Conservation (phyloP, 1,284 basidiomycete species). For the Apiotrichum akiyoshidainum region DNA sequence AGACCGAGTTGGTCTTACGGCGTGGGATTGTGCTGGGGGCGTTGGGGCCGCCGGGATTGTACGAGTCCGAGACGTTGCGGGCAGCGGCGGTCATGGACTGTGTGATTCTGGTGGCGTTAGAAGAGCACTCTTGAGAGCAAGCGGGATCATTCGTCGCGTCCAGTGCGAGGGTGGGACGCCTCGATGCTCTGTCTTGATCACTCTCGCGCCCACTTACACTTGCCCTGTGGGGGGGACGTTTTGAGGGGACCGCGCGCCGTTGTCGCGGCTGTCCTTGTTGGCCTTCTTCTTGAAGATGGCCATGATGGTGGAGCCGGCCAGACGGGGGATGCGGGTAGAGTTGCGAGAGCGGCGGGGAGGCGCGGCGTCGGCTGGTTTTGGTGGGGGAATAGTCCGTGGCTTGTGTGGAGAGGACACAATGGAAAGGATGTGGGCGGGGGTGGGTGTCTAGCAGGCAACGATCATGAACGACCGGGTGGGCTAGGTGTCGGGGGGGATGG, state of each 20-base stretch:
- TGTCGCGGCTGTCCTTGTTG: constrained; percentile 17
- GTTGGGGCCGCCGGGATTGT: background rate
- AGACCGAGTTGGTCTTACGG: constrained; percentile 16
- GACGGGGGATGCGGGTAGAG: background rate
- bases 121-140: no score
- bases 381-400: no score
- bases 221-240: constrained; percentile 14
- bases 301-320: constrained; percentile 12
- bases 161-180: no score
- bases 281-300: constrained; percentile 29
- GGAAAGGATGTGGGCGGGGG: no score
- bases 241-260: constrained; percentile 22
- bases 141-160: no score
- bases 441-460: background rate
- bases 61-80: constrained; percentile 19
- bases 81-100: constrained; percentile 10
- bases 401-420: no score
- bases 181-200: no score
- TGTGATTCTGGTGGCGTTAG: background rate
- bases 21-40: constrained; percentile 4
- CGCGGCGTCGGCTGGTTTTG: no score
- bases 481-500: background rate
- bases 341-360: background rate
- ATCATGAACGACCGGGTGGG: background rate
- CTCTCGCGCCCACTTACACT: constrained; percentile 9